Evolutionary conservation across 331 rosid genomes (phyloP), one percentile per base, ranked within the genome.

Genomic region (Phaseolus coccineus): DNA sequence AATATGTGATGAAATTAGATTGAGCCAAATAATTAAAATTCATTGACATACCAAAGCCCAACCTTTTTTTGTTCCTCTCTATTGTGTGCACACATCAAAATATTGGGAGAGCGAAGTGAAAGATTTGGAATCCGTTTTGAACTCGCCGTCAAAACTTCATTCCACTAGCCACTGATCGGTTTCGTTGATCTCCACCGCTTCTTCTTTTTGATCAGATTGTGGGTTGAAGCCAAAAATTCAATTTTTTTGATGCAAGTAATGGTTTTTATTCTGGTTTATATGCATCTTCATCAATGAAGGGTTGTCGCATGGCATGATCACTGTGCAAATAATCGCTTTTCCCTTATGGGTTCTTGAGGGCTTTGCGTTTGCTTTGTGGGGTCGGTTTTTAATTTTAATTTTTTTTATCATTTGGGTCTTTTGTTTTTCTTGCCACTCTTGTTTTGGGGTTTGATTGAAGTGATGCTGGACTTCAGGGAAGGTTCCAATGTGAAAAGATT

Each of bases 391-490:
- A 15, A 55, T 77, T 69, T 39, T 46, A 3, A 19, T 14, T 73
- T 37, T 59, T 35, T 0, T 11, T 3, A 22, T 69, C 48, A 25
- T 75, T 69, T 19, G 52, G 70, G 55, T 12, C 64, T 67, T 63
- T 63, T 33, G 2, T 62, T 31, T 63, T 16, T 16, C 24, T 33
- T 63, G 44, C 11, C 67, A 3, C 40, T 28, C 50, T 61, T 52
- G 40, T 75, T 14, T 65, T 19, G 24, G 55, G 76, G 42, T 44
- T 82, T 78, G 39, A 85, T 87, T 77, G 76, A 74, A 83, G 90
- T 83, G 86, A 92, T 89, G 96, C 81, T 89, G 79, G 92, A 90
- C 90, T 90, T 89, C 67, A 81, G 97, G 87, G 93, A 90, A 84
- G 81, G 76, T 63, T 73, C 58, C 37, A 69, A 61, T 44, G 80